Base-by-base conservation (phyloP, 2,329 filamentous ascomycete genomes). In the Exophiala bonariae region DNA sequence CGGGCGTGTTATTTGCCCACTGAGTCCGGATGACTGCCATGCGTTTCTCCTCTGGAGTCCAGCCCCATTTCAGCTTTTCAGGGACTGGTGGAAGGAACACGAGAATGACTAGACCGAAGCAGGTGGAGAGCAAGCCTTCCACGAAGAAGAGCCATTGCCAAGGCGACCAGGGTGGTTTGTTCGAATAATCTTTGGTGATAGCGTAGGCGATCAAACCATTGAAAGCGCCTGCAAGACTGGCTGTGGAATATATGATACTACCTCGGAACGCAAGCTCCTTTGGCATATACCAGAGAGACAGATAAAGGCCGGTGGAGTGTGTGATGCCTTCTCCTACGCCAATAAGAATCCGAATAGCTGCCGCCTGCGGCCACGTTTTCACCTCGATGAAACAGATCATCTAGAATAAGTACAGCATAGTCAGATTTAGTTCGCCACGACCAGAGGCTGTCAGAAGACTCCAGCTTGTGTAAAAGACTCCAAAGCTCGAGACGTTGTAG, bases 71-170 rank as follows among this genome's bases (percentile, higher is more conserved):
- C 35, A 45, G 42, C 46, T 35, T 52, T 36, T 55, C 32, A 10
- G 47, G 39, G 50, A 51, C 38, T 20, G 39, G 4, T 17, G 41
- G 41, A 23, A 52, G 10, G 33, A 47, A 20, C 13, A 37, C 20
- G 38, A 52, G 2, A 42, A 36, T 11, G 38, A 47, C n/a, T 34
- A 49, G 23, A 39, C 52, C 19, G 42, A 37, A 44, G n/a, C n/a
- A 9, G 20, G 37, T 9, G 8, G 42, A 19, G 13, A 50, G n/a
- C 11, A 20, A 22, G 5, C 57, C 59, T 44, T 60, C 47, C 22
- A 57, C 47, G 3, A 59, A 28, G 11, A 59, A 50, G 10, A 59
- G 36, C 55, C 55, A 59, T 28, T 47, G 14, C 55, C 53, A 58
- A 4, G 47, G 35, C 11, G 9, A 3, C 30, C 28, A 52, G 13